Evolutionary conservation across 768 basidiomycete genomes (phyloP).

Genomic region (Mycena pura): DNA sequence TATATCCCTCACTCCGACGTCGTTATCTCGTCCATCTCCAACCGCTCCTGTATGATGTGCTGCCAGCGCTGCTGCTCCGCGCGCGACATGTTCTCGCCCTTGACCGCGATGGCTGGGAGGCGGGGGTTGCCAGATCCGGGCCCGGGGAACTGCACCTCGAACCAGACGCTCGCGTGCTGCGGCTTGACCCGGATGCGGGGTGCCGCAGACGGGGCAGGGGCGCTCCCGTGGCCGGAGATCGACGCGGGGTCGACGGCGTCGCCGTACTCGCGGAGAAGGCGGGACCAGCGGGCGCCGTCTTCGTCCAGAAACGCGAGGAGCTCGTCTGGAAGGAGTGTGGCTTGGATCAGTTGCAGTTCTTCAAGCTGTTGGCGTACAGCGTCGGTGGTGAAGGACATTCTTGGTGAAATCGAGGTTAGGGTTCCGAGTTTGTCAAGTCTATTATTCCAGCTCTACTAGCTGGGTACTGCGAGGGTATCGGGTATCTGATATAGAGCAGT

Average conservation of each 20-base stretch:
- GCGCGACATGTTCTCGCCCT: conserved; percentile 54
- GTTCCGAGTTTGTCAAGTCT: too few species aligned
- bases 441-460: too few species aligned
- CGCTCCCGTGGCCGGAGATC: not conserved
- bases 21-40: conserved; percentile 42
- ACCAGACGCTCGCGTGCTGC: conserved; percentile 37
- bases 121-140: conserved; percentile 10
- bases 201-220: conserved; percentile 29
- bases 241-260: not conserved
- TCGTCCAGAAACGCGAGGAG: conserved; percentile 52
- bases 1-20: conserved; percentile 39
- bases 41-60: conserved; percentile 43
- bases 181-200: conserved; percentile 44
- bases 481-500: too few species aligned
- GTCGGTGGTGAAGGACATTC: not conserved
- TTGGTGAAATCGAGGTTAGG: too few species aligned
- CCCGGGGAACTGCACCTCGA: conserved; percentile 40
- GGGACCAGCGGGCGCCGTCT: conserved; percentile 32
- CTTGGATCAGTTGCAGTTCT: conserved; percentile 66
- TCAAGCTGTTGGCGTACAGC: conserved; percentile 34
- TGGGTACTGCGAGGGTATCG: too few species aligned
- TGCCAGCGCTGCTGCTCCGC: conserved; percentile 59
- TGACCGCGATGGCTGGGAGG: conserved; percentile 43
- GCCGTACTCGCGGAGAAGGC: conserved; percentile 26
- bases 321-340: conserved; percentile 71